Percentiles rank a stretch among this genome's conserved stretches.
phyloP scores from a whole-genome alignment of 164 flowering plant genomes.

The Nymphaea colorata region DNA sequence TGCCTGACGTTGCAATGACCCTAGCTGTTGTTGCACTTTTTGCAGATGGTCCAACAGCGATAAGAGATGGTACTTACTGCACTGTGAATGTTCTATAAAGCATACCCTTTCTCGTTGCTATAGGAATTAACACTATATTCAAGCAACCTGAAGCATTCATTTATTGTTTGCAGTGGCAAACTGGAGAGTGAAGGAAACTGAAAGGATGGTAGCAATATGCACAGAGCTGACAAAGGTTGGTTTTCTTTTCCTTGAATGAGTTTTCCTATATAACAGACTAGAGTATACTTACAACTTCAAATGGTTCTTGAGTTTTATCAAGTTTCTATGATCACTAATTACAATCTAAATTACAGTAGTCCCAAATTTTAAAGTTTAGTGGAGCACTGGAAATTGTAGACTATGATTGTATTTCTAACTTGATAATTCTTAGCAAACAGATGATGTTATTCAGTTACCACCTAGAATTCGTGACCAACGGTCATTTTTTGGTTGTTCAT shows the following conservation, averaged over 20 bases:
- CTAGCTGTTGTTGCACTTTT: constrained; percentile 96
- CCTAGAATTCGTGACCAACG: not conserved
- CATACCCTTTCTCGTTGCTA: not conserved
- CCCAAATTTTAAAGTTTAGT: too few relatives aligned
- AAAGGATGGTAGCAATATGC: constrained; percentile 96
- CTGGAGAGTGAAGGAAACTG: constrained; percentile 99
- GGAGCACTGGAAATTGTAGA: too few relatives aligned
- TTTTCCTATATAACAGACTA: too few relatives aligned
- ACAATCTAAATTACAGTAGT: too few relatives aligned
- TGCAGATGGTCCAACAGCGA: constrained; percentile 95
- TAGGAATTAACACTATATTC: not conserved
- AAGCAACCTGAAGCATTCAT: constrained; percentile 4
- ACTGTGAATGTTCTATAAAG: not conserved
- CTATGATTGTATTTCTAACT: too few relatives aligned
- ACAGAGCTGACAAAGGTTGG: constrained; percentile 94
- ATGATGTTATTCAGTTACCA: too few relatives aligned
- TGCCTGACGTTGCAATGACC: constrained; percentile 99
- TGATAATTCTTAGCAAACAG: too few relatives aligned
- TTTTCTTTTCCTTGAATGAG: not conserved
- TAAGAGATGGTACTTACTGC: constrained; percentile 76
- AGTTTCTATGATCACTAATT: too few relatives aligned
- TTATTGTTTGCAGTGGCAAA: constrained; percentile 58
- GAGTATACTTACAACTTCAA: too few relatives aligned
- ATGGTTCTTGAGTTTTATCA: too few relatives aligned
- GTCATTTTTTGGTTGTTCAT: not conserved